Evolutionary conservation across 2,329 filamentous ascomycete genomes (phyloP).

Genomic region (Ceratocystis ficicola): DNA sequence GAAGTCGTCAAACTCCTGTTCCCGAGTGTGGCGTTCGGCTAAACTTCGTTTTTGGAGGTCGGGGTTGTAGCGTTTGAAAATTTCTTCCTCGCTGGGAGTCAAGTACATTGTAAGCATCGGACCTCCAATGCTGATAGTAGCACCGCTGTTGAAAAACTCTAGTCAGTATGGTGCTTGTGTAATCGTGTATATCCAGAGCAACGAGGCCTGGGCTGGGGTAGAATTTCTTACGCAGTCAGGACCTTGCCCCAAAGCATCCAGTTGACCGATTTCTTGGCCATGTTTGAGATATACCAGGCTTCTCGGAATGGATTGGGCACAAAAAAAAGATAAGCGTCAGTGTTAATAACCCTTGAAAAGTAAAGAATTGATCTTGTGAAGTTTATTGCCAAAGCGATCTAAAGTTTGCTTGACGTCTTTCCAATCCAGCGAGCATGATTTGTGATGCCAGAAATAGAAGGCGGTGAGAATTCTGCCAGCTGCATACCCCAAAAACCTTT

Average conservation of each 20-base stretch:
- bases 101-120: conserved; percentile 72
- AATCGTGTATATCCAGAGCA: background rate
- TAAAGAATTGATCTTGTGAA: background rate
- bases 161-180: background rate
- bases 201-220: conserved; percentile 11
- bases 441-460: conserved; percentile 1
- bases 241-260: conserved; percentile 57
- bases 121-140: conserved; percentile 63
- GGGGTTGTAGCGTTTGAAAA: conserved; percentile 85
- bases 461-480: conserved; percentile 12
- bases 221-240: conserved; percentile 46
- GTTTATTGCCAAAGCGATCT: background rate
- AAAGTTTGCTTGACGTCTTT: conserved; percentile 8
- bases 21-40: conserved; percentile 61
- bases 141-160: conserved; percentile 44
- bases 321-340: background rate
- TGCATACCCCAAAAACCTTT: conserved; percentile 2
- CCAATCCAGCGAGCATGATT: conserved; percentile 20
- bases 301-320: background rate
- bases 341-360: background rate
- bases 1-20: conserved; percentile 84
- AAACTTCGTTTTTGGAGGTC: conserved; percentile 81
- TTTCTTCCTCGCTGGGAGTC: conserved; percentile 76
- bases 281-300: background rate
- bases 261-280: conserved; percentile 22